Base-by-base conservation (phyloP, 768 basidiomycete genomes). In the Suillus ampliporus region DNA sequence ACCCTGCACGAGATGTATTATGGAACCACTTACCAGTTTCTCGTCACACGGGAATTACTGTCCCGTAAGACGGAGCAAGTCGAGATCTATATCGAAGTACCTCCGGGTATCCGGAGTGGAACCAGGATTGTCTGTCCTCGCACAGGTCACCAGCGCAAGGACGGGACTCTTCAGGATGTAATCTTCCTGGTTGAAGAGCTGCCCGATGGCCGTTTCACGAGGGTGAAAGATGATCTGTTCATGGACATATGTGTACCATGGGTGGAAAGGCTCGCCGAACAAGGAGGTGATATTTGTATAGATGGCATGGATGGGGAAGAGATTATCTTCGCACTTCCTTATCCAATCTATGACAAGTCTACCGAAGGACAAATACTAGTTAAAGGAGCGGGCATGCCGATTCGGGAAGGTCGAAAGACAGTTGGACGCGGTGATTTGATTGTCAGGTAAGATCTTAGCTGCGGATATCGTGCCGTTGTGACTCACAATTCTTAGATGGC, bases 381-480 rank as follows among this genome's bases (percentile, higher is more conserved):
- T 59, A 78, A 78, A 68, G 87, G 85, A 46, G 86, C 84, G 58
- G 89, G 89, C n/a, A 91, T 91, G 89, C 88, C 88, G 44, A 77
- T 87, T 50, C 76, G 84, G 61, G 79, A 83, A n/a, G 76, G 81
- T 35, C 82, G 85, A 11, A 76, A 78, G 67, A 76, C 84, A 11
- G 72, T 84, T 58, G 86, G 86, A 40, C 80, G 84, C 67, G 88
- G 89, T 19, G 86, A 88, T 68, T 76, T 91, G 68, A 76, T 89
- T 62, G 78, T 91, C 61, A 84, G 82, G 89, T 90, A 70, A 65
- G 84, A 78, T 31, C 56, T 10, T 44, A 46, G 38, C 58, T 57
- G 65, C 19, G 17, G 60, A 31, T 28, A 34, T 51, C 11, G 17
- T 51, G 31, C 26, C 15, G 5, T 21, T 14, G 23, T 40, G 21